phyloP scores from a whole-genome alignment of 345 rosid species.

The Erysimum cheiranthoides region DNA sequence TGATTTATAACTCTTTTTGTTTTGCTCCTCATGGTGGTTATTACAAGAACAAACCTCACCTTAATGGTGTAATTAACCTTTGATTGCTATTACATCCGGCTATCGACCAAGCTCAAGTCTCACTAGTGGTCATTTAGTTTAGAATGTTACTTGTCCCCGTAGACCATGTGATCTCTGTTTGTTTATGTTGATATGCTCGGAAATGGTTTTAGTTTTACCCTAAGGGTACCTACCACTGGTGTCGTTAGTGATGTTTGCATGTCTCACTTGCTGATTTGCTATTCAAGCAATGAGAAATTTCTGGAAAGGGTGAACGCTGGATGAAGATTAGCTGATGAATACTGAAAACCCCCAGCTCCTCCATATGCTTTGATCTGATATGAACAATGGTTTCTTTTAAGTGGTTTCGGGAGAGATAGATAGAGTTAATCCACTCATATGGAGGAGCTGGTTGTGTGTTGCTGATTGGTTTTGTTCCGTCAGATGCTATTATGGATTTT shows the following conservation, averaged over 20 bases:
- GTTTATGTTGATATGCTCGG: background rate
- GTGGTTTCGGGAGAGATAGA: background rate
- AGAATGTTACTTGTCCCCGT: background rate
- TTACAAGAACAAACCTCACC: background rate
- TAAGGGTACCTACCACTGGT: conserved; percentile 5
- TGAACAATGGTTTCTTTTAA: background rate
- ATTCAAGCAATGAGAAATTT: background rate
- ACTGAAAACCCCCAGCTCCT: too few species aligned
- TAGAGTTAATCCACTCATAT: conserved; percentile 18
- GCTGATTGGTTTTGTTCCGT: conserved; percentile 8
- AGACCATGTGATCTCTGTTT: background rate
- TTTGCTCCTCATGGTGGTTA: background rate
- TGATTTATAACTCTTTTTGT: background rate
- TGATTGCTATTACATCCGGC: conserved; percentile 9
- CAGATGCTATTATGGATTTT: background rate
- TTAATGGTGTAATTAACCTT: background rate
- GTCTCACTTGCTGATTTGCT: conserved; percentile 18
- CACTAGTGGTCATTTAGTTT: conserved; percentile 15
- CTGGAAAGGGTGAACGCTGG: background rate
- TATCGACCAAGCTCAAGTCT: background rate
- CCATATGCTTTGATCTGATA: too few species aligned
- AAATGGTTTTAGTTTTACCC: background rate
- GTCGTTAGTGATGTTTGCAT: background rate
- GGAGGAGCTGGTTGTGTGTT: background rate
- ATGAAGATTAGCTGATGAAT: conserved; percentile 5